Evolutionary conservation across 2,329 filamentous ascomycete species (phyloP), one percentile per base, ranked within the genome.

Genomic region (Clarireedia paspali): DNA sequence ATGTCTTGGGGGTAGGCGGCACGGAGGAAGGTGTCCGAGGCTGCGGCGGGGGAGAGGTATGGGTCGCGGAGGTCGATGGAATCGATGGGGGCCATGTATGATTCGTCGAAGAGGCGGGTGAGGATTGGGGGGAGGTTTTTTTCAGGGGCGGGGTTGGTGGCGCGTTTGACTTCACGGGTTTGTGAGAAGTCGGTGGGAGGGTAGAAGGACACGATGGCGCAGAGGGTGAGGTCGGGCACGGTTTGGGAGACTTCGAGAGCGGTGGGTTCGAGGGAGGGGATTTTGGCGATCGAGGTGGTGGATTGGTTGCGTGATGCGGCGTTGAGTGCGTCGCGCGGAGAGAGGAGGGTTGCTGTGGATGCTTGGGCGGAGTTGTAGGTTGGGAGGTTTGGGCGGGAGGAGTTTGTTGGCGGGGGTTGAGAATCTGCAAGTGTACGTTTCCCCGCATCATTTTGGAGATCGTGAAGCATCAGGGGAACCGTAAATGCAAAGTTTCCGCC

Each of bases 21-120:
- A 6, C 50, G 60, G 9, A 85, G 62, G n/a, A 79, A 63, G 27
- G 75, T 73, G 60, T 82, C 77, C 0, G 75, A 68, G 56, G 83
- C 82, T 6, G 80, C 73, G 3, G 76, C 78, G 0, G 83, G 83
- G 0, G 81, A 84, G 3, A 87, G 71, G 20, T 77, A 77, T 2
- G 79, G 80, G 57, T 83, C 75, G 2, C 71, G 70, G 7, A 80
- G 73, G 36, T 78, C 68, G 6, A 67, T 59, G 1, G 48, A 30
- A 1, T 73, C 66, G 9, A 72, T 66, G 1, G 75, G 81, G 56
- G 78, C 77, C 30, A 86, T 72, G 66, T 85, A 86, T 0, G 77
- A 78, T 6, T 79, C 76, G 65, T 86, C 83, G 62, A 86, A 85
- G 4, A 87, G 74, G 57, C 82, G 77, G 0, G 83, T 85, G 57